Base-by-base conservation (phyloP, 23 red algal species). In the Gracilariopsis chorda region DNA sequence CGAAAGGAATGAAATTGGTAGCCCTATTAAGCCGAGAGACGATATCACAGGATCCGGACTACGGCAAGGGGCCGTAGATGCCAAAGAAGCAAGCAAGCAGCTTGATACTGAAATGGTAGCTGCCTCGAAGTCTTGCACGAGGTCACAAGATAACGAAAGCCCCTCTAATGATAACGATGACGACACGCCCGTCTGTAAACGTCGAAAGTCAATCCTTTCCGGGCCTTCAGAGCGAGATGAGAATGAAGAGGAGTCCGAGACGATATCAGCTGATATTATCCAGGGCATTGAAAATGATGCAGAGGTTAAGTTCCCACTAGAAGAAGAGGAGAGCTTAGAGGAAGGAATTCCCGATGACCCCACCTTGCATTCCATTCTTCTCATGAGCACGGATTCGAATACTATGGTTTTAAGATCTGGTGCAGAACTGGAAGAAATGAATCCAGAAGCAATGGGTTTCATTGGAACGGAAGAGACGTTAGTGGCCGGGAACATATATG, bases 401-500 rank as follows among this genome's bases (percentile, higher is more conserved):
- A 95, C 78, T 5, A 75, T 84, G 45, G 45, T 91, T 14, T 41
- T 95, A 48, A 84, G 51, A 33, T 85, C 81, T 17, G 86, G 84
- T 21, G 30, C 45, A 48, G 84, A 84, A 20, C 49, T 92, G 8
- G 94, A 96, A 53, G 79, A 86, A 59, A 24, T 86, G 9, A 63
- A 81, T 62, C 59, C 57, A 20, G 47, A 77, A 29, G 51, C 81
- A 39, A 76, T 75, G 39, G 88, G 72, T 23, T 88, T 89, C 21
- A 35, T 96, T n/a, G 51, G 57, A 13, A 45, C 52, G 7, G 65
- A 58, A 45, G 35, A 41, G 12, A 98, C 96, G 40, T 9, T 98
- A 19, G 88, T 86, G 27, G 96, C 92, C 30, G 92, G 90, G 19
- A 95, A 95, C 39, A 74, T 98, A 25, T 53, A 91, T 32, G 74